These are phyloP conservation scores for Petunia axillaris DNA, from an alignment of 257 asterid species.

Conservation along the genomic window DNA sequence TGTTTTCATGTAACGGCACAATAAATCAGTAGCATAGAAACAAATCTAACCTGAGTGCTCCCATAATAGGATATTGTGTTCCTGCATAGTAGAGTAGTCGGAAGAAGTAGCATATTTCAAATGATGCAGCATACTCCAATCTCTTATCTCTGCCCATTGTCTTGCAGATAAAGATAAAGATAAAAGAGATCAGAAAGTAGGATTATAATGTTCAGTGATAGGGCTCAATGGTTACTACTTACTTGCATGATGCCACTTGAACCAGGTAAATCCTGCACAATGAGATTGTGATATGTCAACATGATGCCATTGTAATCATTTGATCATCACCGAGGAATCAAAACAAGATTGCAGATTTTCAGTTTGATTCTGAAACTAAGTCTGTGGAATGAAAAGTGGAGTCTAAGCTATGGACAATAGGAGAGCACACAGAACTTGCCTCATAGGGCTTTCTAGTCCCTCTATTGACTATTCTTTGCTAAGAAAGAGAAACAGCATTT, in stretches of 20 bases:
- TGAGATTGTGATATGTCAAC: conserved; percentile 29
- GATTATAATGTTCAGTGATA: conserved; percentile 5
- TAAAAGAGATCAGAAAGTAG: conserved; percentile 27
- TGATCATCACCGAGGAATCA: neutral
- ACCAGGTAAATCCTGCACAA: conserved; percentile 78
- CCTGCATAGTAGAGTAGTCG: conserved; percentile 90
- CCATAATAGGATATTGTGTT: conserved; percentile 97
- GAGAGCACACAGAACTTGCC: neutral
- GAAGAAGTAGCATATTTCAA: conserved; percentile 83
- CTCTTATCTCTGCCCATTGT: conserved; percentile 97
- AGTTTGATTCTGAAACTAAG: neutral
- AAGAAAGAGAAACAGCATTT: neutral
- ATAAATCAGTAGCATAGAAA: neutral
- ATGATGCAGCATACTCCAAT: conserved; percentile 85
- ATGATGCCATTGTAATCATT: neutral
- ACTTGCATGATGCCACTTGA: conserved; percentile 98
- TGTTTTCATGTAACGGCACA: neutral
- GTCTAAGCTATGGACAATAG: neutral
- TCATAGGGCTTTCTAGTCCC: neutral
- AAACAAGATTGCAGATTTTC: neutral
- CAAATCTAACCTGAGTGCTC: conserved; percentile 80
- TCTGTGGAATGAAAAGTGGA: neutral
- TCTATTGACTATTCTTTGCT: neutral
- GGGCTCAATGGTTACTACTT: conserved; percentile 43
- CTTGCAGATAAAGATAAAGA: conserved; percentile 40